A percentile compares a stretch with the other conserved stretches of the same genome.
These are phyloP conservation scores for Protostelium mycophagum DNA, from an alignment of 78 protist species.

Conservation along the genomic window DNA sequence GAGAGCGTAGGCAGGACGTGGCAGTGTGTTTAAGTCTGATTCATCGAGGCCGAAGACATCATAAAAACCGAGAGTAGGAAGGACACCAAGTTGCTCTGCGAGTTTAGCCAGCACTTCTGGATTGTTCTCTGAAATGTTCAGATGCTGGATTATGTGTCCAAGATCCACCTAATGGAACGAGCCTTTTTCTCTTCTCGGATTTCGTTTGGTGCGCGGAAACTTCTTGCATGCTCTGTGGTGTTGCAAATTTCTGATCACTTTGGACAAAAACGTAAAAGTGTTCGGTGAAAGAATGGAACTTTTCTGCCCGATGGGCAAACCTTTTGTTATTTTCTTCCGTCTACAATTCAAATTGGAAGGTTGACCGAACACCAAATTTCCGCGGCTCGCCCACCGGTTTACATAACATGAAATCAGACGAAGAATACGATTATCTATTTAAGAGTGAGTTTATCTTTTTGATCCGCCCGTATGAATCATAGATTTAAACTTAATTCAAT, in stretches of 20 bases:
- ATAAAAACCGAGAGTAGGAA: not conserved
- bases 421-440: constrained; percentile 66
- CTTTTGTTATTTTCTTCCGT: too few relatives aligned
- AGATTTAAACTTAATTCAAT: not conserved
- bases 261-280: too few relatives aligned
- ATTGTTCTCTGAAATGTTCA: not conserved
- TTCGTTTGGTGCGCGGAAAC: too few relatives aligned
- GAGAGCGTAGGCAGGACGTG: not conserved
- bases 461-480: not conserved
- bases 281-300: too few relatives aligned
- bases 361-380: too few relatives aligned
- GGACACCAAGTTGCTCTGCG: not conserved
- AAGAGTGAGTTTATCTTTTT: constrained; percentile 28
- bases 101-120: not conserved
- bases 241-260: too few relatives aligned
- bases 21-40: not conserved
- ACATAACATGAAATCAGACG: constrained; percentile 38
- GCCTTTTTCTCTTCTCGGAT: too few relatives aligned
- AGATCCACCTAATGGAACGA: not conserved
- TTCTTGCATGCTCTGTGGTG: too few relatives aligned
- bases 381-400: constrained; percentile 52
- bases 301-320: too few relatives aligned
- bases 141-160: not conserved
- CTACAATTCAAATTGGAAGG: too few relatives aligned
- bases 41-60: not conserved